These are phyloP conservation scores for Coniella vitis DNA, from an alignment of 2,329 filamentous ascomycete genomes.

Conservation along the genomic window DNA sequence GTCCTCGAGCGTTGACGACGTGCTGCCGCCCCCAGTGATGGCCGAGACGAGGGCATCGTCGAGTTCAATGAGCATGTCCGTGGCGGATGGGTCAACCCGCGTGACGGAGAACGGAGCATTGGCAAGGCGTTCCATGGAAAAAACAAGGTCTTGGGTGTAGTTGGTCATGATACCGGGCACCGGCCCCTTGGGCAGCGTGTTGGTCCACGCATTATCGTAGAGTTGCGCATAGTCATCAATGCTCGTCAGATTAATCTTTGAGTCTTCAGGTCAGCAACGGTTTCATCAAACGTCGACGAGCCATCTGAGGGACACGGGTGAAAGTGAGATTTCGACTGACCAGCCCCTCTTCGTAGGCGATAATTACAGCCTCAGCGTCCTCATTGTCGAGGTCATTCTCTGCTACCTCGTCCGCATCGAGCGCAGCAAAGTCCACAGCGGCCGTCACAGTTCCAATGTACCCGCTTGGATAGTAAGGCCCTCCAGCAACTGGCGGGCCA, in stretches of 20 bases:
- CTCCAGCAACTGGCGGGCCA: slow-evolving; percentile 14
- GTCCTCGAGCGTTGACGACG: slow-evolving; percentile 21
- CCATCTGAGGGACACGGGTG: no score
- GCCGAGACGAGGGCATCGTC: slow-evolving; percentile 23
- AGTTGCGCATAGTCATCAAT: slow-evolving; percentile 32
- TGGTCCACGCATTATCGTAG: slow-evolving; percentile 35
- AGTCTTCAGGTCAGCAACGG: background rate
- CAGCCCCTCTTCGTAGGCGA: background rate
- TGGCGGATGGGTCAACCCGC: slow-evolving; percentile 25
- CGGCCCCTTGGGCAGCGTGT: slow-evolving; percentile 28
- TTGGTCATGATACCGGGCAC: slow-evolving; percentile 33
- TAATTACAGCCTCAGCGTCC: background rate
- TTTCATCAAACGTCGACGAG: no score
- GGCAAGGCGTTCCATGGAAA: slow-evolving; percentile 41
- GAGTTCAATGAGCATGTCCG: slow-evolving; percentile 31
- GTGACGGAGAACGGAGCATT: slow-evolving; percentile 32
- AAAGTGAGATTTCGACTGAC: no score
- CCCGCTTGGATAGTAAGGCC: slow-evolving; percentile 16
- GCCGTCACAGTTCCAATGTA: slow-evolving; percentile 10
- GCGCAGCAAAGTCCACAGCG: slow-evolving; percentile 9
- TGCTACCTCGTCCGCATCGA: slow-evolving; percentile 4
- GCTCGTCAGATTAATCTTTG: background rate
- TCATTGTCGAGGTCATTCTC: background rate
- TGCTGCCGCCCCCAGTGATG: slow-evolving; percentile 22
- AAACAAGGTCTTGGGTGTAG: slow-evolving; percentile 38